A percentile compares a stretch with the other conserved stretches of the same genome.
Evolutionary conservation across 169 alveolate genomes (phyloP).

Genomic region (Plasmodium chabaudi): DNA sequence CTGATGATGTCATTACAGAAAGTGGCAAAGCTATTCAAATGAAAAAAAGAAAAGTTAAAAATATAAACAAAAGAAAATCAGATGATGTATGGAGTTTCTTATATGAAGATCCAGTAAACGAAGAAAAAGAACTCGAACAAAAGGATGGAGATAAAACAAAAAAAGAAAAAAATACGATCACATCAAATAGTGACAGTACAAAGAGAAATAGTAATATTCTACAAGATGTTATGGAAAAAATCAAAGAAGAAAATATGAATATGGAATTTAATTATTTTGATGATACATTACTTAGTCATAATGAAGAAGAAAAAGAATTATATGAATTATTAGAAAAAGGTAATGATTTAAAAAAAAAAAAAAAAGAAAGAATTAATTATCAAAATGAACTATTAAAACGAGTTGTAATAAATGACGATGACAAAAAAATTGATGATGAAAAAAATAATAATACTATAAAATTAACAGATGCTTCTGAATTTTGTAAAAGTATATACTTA

Average conservation of each 20-base stretch:
- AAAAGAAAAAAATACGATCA: neutral
- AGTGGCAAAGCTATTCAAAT: neutral
- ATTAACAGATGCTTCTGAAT: slow-evolving; percentile 66
- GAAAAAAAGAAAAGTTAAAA: slow-evolving; percentile 58
- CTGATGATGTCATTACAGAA: neutral
- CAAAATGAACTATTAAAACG: slow-evolving; percentile 58
- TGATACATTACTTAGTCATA: slow-evolving; percentile 18
- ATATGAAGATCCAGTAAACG: slow-evolving; percentile 10
- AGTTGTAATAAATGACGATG: slow-evolving; percentile 50
- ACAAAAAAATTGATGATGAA: slow-evolving; percentile 12
- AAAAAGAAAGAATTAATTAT: slow-evolving; percentile 44
- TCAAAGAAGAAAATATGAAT: slow-evolving; percentile 38
- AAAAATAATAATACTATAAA: slow-evolving; percentile 21
- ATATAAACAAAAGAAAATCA: slow-evolving; percentile 51
- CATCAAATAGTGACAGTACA: neutral
- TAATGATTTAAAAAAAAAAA: slow-evolving; percentile 35
- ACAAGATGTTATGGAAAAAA: slow-evolving; percentile 64
- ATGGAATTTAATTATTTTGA: slow-evolving; percentile 46
- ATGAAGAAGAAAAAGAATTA: slow-evolving; percentile 65
- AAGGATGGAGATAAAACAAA: neutral
- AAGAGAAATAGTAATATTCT: neutral
- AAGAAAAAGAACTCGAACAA: neutral
- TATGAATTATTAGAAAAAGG: slow-evolving; percentile 61
- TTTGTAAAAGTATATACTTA: slow-evolving; percentile 59
- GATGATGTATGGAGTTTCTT: slow-evolving; percentile 67